These are phyloP conservation scores for Triadica sebifera DNA, from an alignment of 345 rosid genomes.

Conservation along the genomic window DNA sequence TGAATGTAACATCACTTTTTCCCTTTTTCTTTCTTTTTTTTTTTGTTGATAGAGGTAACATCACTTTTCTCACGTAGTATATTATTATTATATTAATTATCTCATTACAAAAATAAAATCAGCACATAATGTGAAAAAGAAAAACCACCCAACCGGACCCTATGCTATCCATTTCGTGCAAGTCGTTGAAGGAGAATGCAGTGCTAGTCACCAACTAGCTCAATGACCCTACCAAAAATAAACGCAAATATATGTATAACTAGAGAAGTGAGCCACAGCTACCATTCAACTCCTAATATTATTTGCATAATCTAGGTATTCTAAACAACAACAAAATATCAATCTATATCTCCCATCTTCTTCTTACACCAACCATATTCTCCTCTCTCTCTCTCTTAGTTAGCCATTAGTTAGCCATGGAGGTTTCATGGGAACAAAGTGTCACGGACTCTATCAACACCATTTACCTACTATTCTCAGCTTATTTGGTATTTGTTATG, in stretches of 20 bases:
- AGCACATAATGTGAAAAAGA: too few relatives aligned
- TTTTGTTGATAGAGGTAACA: too few relatives aligned
- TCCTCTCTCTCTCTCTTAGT: not conserved
- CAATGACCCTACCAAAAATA: conserved; percentile 2
- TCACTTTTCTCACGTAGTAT: too few relatives aligned
- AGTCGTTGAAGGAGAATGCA: conserved; percentile 23
- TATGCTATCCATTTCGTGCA: conserved; percentile 12
- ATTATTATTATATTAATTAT: too few relatives aligned
- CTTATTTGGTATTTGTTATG: conserved; percentile 59
- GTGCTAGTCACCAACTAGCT: conserved; percentile 3
- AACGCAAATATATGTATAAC: not conserved
- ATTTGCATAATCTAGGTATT: too few relatives aligned
- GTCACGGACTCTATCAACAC: conserved; percentile 55
- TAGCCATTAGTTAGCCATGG: conserved; percentile 31
- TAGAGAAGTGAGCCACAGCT: not conserved
- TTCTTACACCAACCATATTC: conserved; percentile 11
- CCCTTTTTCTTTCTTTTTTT: too few relatives aligned
- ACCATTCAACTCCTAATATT: conserved; percentile 29
- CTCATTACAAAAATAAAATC: too few relatives aligned
- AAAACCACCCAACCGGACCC: too few relatives aligned
- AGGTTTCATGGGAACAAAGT: conserved; percentile 54
- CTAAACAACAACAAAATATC: not conserved
- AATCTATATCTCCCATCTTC: conserved; percentile 7
- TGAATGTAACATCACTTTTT: too few relatives aligned
- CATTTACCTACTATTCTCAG: conserved; percentile 60